Evolutionary conservation across 345 rosid genomes (phyloP).

Genomic region (Nasturtium officinale): DNA sequence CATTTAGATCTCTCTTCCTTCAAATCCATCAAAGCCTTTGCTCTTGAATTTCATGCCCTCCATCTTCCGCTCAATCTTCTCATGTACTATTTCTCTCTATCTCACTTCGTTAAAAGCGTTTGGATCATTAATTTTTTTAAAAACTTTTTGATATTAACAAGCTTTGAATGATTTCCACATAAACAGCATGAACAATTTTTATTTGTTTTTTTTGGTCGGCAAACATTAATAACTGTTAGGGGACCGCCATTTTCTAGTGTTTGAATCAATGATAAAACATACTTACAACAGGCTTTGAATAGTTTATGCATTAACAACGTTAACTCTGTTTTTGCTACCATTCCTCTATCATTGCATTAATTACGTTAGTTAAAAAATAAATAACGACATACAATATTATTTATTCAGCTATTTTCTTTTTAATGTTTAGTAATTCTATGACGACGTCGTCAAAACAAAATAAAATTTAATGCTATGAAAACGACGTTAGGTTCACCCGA

Average conservation of each 20-base stretch:
- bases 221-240: background rate
- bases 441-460: too few relatives aligned
- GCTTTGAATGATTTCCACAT: background rate
- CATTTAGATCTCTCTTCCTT: conserved; percentile 44
- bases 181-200: background rate
- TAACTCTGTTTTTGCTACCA: background rate
- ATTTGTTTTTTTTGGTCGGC: too few relatives aligned
- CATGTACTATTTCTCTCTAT: conserved; percentile 27
- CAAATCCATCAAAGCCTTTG: conserved; percentile 41
- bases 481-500: background rate
- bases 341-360: background rate
- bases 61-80: conserved; percentile 45
- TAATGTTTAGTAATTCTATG: background rate
- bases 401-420: background rate
- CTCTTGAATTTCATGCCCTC: conserved; percentile 40
- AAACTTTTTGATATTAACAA: background rate
- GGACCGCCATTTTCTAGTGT: background rate
- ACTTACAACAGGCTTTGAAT: background rate
- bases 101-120: background rate
- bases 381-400: background rate
- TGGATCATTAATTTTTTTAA: background rate
- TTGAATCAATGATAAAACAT: background rate
- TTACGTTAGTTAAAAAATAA: background rate
- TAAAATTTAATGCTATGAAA: background rate
- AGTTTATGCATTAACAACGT: background rate